Base-by-base conservation (phyloP, 768 basidiomycete genomes). In the Termitomyces sp. region DNA sequence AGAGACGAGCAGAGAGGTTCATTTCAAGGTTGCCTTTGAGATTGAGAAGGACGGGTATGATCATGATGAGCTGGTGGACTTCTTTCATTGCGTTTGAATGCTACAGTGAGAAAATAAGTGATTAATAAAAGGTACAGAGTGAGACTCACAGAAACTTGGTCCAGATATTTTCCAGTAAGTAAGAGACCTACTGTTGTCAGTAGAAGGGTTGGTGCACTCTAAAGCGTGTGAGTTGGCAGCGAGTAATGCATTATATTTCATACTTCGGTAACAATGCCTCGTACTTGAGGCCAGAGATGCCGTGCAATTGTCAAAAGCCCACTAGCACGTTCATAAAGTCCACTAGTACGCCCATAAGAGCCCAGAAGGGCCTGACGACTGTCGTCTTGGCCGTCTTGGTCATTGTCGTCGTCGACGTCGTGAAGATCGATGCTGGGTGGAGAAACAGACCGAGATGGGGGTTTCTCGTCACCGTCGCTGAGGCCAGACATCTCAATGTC, bases 1-100 rank as follows among this genome's bases (percentile, higher is more conserved):
- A 88, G n/a, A 99, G 78, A 14, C 96, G 82, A 0, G 97, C 93
- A 3, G 94, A 95, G 7, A 99, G 84, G 60, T 97, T 98, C 96
- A 98, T 98, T 70, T 98, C 97, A 37, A 98, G 81, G 65, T 99
- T 93, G n/a, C 96, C 97, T 64, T 97, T 98, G 54, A 99, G 82
- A 63, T 98, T 98, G 60, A 93, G 80, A 19, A 98, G 76, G 58
- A 95, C 93, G 11, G 96, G 95, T 3, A 98, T 86, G 51, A 98
- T 91, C 78, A 98, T 93, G 62, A 98, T 93, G 53, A 98, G 85
- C 67, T 98, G 94, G 75, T 98, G 88, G 46, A 98, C 84, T 41
- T 88, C 80, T 46, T 77, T 77, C 82, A 99, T 94, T 32, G 95
- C 93, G 58, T 75, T 78, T 94, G 94, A 98, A 53, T 76, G 83